Conservation (phyloP, 2,329 filamentous ascomycete genomes). For the Xylariaceae sp. region DNA sequence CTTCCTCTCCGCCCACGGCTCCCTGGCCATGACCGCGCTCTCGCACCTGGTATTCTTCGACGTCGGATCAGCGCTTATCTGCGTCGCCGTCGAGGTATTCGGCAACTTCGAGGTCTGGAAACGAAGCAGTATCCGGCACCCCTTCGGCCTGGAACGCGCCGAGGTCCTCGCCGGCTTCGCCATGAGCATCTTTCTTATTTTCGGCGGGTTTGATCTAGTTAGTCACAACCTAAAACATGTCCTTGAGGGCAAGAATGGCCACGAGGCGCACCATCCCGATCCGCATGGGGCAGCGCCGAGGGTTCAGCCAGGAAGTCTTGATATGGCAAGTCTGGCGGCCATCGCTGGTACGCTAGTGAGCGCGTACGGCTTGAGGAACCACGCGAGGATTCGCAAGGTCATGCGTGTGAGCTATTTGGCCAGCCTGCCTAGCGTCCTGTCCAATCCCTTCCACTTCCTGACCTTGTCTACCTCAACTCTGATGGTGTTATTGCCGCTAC, state of each 20-base stretch:
- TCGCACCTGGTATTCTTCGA: slow-evolving; percentile 96
- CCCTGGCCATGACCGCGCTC: slow-evolving; percentile 86
- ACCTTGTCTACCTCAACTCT: slow-evolving; percentile 84
- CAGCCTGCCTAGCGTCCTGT: slow-evolving; percentile 80
- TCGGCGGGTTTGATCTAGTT: slow-evolving; percentile 94
- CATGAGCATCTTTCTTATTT: slow-evolving; percentile 94
- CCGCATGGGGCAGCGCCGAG: slow-evolving; percentile 52
- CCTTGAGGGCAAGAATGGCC: slow-evolving; percentile 71
- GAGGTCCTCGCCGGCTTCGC: slow-evolving; percentile 96
- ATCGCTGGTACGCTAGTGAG: slow-evolving; percentile 83
- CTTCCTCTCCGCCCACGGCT: slow-evolving; percentile 82
- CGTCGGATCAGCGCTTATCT: slow-evolving; percentile 86
- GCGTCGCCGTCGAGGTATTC: slow-evolving; percentile 88
- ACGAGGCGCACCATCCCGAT: slow-evolving; percentile 73
- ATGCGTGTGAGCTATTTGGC: slow-evolving; percentile 86
- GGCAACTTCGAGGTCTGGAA: slow-evolving; percentile 99
- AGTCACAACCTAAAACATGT: slow-evolving; percentile 92
- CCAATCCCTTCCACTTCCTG: slow-evolving; percentile 93
- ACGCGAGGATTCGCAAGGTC: slow-evolving; percentile 86
- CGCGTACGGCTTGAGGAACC: slow-evolving; percentile 85
- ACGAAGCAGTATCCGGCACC: slow-evolving; percentile 86
- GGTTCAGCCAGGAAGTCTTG: slow-evolving; percentile 76
- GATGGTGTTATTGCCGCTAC: slow-evolving; percentile 78
- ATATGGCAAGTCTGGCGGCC: slow-evolving; percentile 79
- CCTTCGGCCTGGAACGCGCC: slow-evolving; percentile 87